Evolutionary conservation across 2,329 filamentous ascomycete species (phyloP).

Genomic region (Fusarium piperis): DNA sequence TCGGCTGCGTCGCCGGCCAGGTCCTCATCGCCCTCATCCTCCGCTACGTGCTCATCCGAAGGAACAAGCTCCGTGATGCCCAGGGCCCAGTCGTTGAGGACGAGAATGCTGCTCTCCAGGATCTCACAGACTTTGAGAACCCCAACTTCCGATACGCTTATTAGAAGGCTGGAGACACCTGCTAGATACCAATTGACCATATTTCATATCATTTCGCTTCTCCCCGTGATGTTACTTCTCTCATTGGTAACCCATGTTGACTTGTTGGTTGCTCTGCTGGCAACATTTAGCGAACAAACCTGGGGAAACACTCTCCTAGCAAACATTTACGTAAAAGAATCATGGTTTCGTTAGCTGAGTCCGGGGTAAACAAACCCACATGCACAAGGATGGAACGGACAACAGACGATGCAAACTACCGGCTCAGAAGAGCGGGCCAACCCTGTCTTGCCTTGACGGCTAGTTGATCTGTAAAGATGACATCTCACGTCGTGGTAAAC

Average conservation of each 20-base stretch:
- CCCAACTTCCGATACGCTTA: slow-evolving; percentile 43
- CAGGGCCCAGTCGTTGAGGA: slow-evolving; percentile 31
- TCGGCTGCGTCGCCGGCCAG: slow-evolving; percentile 38
- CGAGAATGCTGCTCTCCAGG: slow-evolving; percentile 33
- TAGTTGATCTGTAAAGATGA: neutral
- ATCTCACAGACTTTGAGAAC: slow-evolving; percentile 43
- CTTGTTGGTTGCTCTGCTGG: neutral
- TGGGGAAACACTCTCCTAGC: slow-evolving; percentile 6
- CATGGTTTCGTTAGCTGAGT: neutral
- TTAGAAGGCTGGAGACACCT: slow-evolving; percentile 10
- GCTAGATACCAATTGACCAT: neutral
- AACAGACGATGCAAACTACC: neutral
- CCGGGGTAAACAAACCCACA: neutral
- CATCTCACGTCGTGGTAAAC: neutral
- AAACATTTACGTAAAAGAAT: slow-evolving; percentile 27
- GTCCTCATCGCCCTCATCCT: slow-evolving; percentile 28
- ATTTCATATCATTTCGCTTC: slow-evolving; percentile 7
- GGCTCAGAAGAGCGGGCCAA: neutral
- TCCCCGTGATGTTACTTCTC: neutral
- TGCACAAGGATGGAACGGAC: slow-evolving; percentile 1
- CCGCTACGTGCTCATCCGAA: slow-evolving; percentile 37
- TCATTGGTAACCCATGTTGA: neutral
- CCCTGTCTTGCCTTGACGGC: neutral
- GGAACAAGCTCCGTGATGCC: slow-evolving; percentile 38
- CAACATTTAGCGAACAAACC: neutral